A percentile compares a stretch with the other conserved stretches of the same genome.
Evolutionary conservation across 805 yeast species (phyloP).

Genomic region (Metschnikowia gruessii): DNA sequence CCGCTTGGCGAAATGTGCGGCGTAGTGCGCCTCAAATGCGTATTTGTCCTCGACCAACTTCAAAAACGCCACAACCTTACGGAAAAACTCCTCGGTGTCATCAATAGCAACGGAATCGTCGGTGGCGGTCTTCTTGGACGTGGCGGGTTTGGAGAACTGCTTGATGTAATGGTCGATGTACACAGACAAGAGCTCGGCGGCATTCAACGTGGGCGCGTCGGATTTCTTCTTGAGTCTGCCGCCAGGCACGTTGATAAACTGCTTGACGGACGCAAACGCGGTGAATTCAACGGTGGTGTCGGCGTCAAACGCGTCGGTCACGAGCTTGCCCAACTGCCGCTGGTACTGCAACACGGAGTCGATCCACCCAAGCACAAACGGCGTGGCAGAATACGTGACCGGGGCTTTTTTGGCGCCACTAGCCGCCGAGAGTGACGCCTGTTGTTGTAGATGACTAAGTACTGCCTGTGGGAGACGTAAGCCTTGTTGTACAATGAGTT

Average conservation of each 20-base stretch:
- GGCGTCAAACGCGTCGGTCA: constrained; percentile 46
- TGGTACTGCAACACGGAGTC: constrained; percentile 52
- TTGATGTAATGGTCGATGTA: constrained; percentile 42
- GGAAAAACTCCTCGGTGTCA: constrained; percentile 40
- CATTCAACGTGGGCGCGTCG: constrained; percentile 36
- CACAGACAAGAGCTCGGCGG: constrained; percentile 39
- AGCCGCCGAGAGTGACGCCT: constrained; percentile 11
- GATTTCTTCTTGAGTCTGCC: constrained; percentile 46
- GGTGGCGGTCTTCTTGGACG: constrained; percentile 13
- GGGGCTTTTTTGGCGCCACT: constrained; percentile 8
- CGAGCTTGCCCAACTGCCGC: constrained; percentile 47
- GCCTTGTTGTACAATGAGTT: constrained; percentile 49
- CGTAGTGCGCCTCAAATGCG: constrained; percentile 78
- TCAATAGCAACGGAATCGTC: constrained; percentile 18
- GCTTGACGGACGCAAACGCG: constrained; percentile 59
- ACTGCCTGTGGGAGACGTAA: constrained; percentile 30
- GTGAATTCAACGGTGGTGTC: constrained; percentile 51
- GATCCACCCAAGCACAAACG: constrained; percentile 68
- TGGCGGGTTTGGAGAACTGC: constrained; percentile 28
- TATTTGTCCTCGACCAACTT: constrained; percentile 77
- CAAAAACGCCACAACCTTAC: constrained; percentile 58
- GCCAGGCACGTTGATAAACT: constrained; percentile 51
- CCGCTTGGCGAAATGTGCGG: constrained; percentile 82
- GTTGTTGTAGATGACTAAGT: constrained; percentile 10
- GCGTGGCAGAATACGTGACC: constrained; percentile 31